Conservation (phyloP, 352 stramenopile species). For the Phytopythium montanum region DNA sequence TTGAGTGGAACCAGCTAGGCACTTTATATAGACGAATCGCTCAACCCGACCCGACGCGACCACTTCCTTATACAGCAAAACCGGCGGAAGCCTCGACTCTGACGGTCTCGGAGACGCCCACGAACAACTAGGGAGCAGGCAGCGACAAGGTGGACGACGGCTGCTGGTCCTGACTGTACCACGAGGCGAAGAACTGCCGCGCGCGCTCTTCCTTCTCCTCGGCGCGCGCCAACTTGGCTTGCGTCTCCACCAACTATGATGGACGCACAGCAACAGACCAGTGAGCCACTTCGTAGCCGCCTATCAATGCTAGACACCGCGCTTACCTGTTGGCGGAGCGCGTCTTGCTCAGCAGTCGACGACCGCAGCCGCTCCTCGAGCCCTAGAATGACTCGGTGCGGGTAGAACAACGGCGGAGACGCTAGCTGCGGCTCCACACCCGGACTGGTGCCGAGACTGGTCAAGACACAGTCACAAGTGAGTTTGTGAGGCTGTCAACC, state of each 20-base stretch:
- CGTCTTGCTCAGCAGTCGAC: constrained; percentile 33
- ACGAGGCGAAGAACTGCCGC: constrained; percentile 40
- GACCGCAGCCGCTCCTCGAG: constrained; percentile 37
- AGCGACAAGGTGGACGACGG: neutral
- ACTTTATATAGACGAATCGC: neutral
- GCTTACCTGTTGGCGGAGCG: constrained; percentile 32
- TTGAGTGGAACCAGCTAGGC: neutral
- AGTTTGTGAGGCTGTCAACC: neutral
- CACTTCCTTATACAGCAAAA: neutral
- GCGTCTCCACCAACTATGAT: constrained; percentile 32
- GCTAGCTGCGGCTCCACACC: constrained; percentile 25
- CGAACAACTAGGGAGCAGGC: neutral
- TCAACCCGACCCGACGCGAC: no score
- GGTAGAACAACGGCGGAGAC: constrained; percentile 27
- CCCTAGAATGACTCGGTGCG: constrained; percentile 35
- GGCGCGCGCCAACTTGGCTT: constrained; percentile 25
- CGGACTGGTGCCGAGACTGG: constrained; percentile 5
- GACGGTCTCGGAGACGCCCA: neutral
- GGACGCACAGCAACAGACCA: neutral
- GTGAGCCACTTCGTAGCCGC: neutral
- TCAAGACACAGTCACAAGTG: neutral
- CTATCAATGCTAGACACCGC: neutral
- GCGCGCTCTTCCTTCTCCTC: constrained; percentile 38
- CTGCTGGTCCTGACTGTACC: constrained; percentile 21
- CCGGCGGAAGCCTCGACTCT: neutral